phyloP scores from a whole-genome alignment of 2,329 filamentous ascomycete genomes.

The Colletotrichum lupini region DNA sequence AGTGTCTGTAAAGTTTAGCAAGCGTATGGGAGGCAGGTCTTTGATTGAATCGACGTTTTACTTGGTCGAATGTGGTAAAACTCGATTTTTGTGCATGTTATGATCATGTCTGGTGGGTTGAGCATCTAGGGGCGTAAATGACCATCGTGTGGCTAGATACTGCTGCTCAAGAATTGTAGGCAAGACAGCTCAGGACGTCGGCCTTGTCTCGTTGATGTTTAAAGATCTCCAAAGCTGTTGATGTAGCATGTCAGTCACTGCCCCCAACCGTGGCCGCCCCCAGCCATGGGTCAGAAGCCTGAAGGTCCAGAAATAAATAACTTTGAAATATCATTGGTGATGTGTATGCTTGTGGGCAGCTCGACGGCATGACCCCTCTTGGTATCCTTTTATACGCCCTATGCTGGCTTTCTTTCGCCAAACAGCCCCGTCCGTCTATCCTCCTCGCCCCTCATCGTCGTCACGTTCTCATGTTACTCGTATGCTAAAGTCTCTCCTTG shows the following conservation, averaged over 20 bases:
- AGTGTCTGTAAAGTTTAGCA: no score
- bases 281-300: background rate
- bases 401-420: background rate
- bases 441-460: background rate
- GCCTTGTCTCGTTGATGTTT: background rate
- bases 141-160: background rate
- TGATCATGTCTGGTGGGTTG: background rate
- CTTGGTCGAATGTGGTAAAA: background rate
- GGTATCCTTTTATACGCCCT: slow-evolving; percentile 29
- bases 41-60: background rate
- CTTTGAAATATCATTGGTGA: slow-evolving; percentile 29
- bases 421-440: slow-evolving; percentile 16
- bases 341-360: slow-evolving; percentile 26
- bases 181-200: background rate
- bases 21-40: background rate
- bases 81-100: background rate
- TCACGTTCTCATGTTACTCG: slow-evolving; percentile 15
- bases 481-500: background rate
- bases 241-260: background rate
- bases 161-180: background rate
- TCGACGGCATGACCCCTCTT: slow-evolving; percentile 20
- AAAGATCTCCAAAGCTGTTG: background rate
- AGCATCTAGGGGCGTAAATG: background rate
- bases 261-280: no score
- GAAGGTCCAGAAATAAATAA: background rate